Conservation (phyloP, 176 grass and related monocot species). For the Aegilops tauschii region DNA sequence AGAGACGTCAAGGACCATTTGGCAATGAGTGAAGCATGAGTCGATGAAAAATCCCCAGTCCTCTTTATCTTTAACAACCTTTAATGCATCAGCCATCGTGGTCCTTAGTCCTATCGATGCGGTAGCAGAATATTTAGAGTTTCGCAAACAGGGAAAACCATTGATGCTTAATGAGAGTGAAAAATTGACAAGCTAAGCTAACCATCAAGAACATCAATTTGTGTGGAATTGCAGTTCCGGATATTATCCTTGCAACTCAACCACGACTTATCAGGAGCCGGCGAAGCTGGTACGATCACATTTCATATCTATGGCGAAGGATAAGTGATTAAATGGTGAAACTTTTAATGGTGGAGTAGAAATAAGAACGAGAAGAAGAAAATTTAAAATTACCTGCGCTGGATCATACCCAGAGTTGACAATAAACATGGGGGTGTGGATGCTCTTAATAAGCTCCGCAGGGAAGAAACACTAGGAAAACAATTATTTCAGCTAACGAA, state of each 20-base stretch:
- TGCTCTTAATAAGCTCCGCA: conserved; percentile 50
- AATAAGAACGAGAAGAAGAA: background rate
- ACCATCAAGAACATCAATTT: conserved; percentile 55
- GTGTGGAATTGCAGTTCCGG: conserved; percentile 28
- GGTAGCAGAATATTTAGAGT: background rate
- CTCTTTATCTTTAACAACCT: conserved; percentile 22
- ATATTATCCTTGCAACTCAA: conserved; percentile 41
- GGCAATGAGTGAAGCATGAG: conserved; percentile 67
- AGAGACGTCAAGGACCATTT: conserved; percentile 31
- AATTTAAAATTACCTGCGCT: conserved; percentile 44
- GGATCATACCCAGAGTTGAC: conserved; percentile 61
- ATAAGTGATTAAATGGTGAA: background rate
- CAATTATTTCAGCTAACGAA: background rate
- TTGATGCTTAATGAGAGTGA: background rate
- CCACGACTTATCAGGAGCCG: conserved; percentile 37
- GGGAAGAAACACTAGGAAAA: conserved; percentile 60
- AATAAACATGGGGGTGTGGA: conserved; percentile 49
- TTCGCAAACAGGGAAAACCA: background rate
- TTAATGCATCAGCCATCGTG: conserved; percentile 35
- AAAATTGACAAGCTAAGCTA: background rate
- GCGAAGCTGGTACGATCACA: conserved; percentile 26
- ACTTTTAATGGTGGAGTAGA: background rate
- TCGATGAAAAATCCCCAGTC: conserved; percentile 53
- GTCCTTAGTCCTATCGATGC: conserved; percentile 33
- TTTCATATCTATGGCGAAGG: conserved; percentile 20